Conservation (phyloP, 345 rosid genomes). For the Salix viminalis region DNA sequence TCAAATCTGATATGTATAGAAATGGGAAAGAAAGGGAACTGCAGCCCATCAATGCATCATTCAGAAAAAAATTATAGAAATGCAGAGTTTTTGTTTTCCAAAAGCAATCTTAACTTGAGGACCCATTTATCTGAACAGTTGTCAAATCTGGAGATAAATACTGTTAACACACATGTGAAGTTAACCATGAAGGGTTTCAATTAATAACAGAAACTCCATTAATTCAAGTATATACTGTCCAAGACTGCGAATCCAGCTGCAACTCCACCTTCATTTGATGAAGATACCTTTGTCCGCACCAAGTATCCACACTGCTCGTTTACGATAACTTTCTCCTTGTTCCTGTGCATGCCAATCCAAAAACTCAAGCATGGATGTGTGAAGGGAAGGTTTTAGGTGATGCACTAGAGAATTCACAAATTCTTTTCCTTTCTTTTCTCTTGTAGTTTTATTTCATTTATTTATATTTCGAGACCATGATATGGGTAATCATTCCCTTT, state of each 20-base stretch:
- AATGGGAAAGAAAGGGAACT: neutral
- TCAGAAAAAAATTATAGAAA: neutral
- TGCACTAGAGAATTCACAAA: neutral
- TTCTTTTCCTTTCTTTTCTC: neutral
- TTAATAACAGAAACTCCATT: slow-evolving; percentile 17
- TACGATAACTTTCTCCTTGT: slow-evolving; percentile 65
- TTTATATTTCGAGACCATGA: too few relatives aligned
- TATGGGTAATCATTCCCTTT: neutral
- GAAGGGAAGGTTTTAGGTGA: neutral
- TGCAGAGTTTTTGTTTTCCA: neutral
- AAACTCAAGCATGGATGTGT: neutral
- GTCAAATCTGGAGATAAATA: neutral
- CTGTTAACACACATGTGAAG: neutral
- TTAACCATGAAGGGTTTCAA: neutral
- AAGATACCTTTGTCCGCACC: slow-evolving; percentile 79
- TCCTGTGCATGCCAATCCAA: slow-evolving; percentile 47
- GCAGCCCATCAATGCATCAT: neutral
- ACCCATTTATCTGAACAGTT: neutral
- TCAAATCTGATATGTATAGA: neutral
- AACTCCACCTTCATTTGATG: slow-evolving; percentile 96
- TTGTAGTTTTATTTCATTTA: too few relatives aligned
- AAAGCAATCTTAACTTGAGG: neutral
- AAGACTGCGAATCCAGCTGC: slow-evolving; percentile 89
- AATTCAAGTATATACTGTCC: slow-evolving; percentile 81
- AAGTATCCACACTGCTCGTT: slow-evolving; percentile 82